Base-by-base conservation (phyloP, 225 moss, liverwort and hornwort species). In the Lunularia cruciata region DNA sequence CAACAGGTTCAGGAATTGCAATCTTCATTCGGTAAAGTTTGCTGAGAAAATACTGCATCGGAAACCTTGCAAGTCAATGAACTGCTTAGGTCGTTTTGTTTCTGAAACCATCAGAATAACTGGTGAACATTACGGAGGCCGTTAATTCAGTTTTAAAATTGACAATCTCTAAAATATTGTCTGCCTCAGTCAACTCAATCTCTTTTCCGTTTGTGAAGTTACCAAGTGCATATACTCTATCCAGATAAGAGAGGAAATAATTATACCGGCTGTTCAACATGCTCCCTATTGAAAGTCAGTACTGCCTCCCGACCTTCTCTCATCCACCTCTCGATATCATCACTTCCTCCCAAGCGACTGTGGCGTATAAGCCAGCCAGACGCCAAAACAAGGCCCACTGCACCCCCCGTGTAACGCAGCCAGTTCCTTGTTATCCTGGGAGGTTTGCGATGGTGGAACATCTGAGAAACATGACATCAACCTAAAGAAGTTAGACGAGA, bases 241-340 rank as follows among this genome's bases (percentile, higher is more conserved):
- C 8, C 3, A 40, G 40, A 26, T 25, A 22, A 20, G 20, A 25
- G 67, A 65, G 28, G 10, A 28, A 26, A 59, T 56, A 25, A 59
- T 60, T 47, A 36, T 86, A 96, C 95, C 90, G 95, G 95, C 73
- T 86, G 69, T 73, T 92, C 77, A 9, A 92, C 87, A 71, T 96
- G 96, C 70, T 92, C 92, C 77, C 85, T 84, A 15, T 83, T 72
- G 64, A 96, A 96, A 28, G 79, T 74, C 31, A 75, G 55, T 34
- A 89, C 71, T 47, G 90, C 89, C 25, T 85, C 85, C 51, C 84
- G 36, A 51, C 82, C 86, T 66, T 89, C 81, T 67, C 84, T 84
- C 9, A 89, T 67, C 96, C 92, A 96, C 70, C 83, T 83, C 43
- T 83, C 87, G 46, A 96, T 78, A 70, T 96, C 96, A 70, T 90